These are phyloP conservation scores for Cryptococcus sp. DNA, from an alignment of 1,284 basidiomycete species.

Conservation along the genomic window DNA sequence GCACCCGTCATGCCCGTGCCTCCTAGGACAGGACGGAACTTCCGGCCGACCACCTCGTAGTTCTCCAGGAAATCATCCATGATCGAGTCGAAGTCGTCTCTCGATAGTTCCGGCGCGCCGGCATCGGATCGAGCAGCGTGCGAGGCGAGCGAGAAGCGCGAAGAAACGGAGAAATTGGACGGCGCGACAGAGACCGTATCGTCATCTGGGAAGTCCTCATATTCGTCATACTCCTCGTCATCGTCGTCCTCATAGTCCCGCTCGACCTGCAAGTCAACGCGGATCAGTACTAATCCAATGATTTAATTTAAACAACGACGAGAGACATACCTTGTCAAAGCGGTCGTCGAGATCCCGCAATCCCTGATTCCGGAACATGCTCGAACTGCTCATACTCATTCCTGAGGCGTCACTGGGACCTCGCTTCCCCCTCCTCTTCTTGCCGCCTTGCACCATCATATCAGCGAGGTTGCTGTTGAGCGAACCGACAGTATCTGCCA, in stretches of 20 bases:
- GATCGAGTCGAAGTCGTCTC: conserved; percentile 87
- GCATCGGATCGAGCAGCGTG: conserved; percentile 31
- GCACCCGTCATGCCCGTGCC: conserved; percentile 64
- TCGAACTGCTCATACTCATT: conserved; percentile 95
- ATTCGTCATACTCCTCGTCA: conserved; percentile 58
- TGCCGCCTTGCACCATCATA: conserved; percentile 68
- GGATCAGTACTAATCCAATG: not conserved
- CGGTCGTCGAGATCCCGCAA: conserved; percentile 86
- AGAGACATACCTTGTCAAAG: conserved; percentile 77
- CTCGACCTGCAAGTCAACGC: conserved; percentile 60
- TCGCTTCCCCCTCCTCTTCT: conserved; percentile 68
- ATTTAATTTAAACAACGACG: not conserved
- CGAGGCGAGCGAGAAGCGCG: conserved; percentile 34
- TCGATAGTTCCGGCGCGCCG: conserved; percentile 70
- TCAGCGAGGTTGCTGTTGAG: conserved; percentile 65
- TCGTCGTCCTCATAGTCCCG: conserved; percentile 69
- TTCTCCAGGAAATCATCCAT: conserved; percentile 93
- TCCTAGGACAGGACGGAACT: conserved; percentile 72
- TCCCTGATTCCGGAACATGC: conserved; percentile 90
- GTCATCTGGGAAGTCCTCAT: conserved; percentile 54
- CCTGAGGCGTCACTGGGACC: conserved; percentile 77
- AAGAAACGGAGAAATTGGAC: conserved; percentile 31
- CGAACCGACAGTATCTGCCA: conserved; percentile 74
- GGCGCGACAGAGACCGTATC: conserved; percentile 46
- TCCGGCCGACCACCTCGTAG: conserved; percentile 84